A percentile compares a stretch with the other conserved stretches of the same genome.
phyloP scores from a whole-genome alignment of 805 yeast genomes.

The Wickerhamiella sorbophila region DNA sequence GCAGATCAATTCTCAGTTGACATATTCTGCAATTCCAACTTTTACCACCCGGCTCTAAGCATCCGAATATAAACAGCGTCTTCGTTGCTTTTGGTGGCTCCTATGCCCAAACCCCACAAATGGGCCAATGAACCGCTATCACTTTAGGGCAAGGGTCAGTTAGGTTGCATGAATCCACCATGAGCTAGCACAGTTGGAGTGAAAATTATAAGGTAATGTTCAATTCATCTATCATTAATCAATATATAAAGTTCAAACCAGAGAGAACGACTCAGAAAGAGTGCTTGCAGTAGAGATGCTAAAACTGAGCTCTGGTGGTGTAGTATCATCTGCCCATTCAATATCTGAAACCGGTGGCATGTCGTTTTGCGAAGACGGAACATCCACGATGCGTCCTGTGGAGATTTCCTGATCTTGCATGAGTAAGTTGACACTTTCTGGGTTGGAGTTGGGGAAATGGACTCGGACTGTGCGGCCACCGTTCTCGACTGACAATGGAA shows the following conservation, averaged over 20 bases:
- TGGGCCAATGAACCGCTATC: too few species aligned
- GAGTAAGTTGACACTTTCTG: constrained; percentile 39
- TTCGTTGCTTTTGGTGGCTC: too few species aligned
- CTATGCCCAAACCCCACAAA: too few species aligned
- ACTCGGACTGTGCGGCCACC: constrained; percentile 31
- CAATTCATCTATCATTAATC: neutral
- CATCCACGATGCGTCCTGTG: constrained; percentile 36
- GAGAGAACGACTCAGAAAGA: neutral
- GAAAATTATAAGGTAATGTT: too few species aligned
- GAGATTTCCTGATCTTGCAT: constrained; percentile 45
- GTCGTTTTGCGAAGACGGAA: constrained; percentile 1
- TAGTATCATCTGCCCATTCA: neutral
- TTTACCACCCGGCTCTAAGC: too few species aligned
- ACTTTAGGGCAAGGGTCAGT: too few species aligned
- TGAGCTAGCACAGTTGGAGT: too few species aligned
- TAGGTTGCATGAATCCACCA: too few species aligned
- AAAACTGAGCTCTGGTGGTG: constrained; percentile 4
- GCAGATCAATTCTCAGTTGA: too few species aligned
- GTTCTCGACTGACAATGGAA: constrained; percentile 39
- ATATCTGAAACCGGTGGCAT: neutral
- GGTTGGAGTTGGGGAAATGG: constrained; percentile 60
- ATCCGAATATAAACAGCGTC: too few species aligned
- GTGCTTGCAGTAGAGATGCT: constrained; percentile 1
- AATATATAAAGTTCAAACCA: neutral
- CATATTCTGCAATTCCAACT: too few species aligned